Evolutionary conservation across 2,329 filamentous ascomycete genomes (phyloP).

Genomic region (Clarireedia homoeocarpa): DNA sequence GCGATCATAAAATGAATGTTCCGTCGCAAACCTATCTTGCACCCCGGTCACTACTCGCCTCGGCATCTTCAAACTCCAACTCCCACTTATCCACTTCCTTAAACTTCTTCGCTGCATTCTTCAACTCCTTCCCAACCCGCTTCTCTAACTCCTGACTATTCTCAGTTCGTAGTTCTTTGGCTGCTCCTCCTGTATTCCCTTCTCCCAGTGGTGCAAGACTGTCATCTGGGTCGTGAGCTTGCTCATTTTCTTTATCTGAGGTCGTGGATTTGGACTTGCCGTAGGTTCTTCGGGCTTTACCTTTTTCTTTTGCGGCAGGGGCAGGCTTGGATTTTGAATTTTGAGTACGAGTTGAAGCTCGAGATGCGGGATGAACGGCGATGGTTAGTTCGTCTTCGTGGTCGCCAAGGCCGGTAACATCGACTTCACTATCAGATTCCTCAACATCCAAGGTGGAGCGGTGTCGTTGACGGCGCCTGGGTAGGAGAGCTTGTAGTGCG

Average conservation of each 20-base stretch:
- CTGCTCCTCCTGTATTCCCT: conserved; percentile 25
- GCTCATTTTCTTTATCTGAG: conserved; percentile 53
- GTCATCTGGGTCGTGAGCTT: conserved; percentile 30
- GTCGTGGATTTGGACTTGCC: conserved; percentile 28
- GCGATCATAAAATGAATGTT: too few relatives aligned
- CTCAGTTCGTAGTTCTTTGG: conserved; percentile 16
- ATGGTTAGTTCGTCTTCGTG: conserved; percentile 50
- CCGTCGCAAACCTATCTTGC: neutral
- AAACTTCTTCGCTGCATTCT: conserved; percentile 54
- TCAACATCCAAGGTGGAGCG: conserved; percentile 34
- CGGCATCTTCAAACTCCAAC: conserved; percentile 58
- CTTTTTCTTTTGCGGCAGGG: conserved; percentile 20
- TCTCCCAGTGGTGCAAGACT: conserved; percentile 39
- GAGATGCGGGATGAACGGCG: conserved; percentile 14
- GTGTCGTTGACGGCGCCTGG: conserved; percentile 25
- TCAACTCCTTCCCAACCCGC: conserved; percentile 39
- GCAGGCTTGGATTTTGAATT: conserved; percentile 16
- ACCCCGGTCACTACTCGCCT: conserved; percentile 36
- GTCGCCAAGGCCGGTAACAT: conserved; percentile 39
- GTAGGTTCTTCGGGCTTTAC: conserved; percentile 36
- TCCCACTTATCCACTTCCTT: conserved; percentile 63
- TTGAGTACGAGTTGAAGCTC: neutral
- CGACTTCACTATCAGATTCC: conserved; percentile 38
- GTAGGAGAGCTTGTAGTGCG: conserved; percentile 32
- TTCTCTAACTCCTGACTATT: conserved; percentile 33